Evolutionary conservation across 208 protist genomes (phyloP), one percentile per base, ranked within the genome.

Genomic region (Phytomonas sp.): DNA sequence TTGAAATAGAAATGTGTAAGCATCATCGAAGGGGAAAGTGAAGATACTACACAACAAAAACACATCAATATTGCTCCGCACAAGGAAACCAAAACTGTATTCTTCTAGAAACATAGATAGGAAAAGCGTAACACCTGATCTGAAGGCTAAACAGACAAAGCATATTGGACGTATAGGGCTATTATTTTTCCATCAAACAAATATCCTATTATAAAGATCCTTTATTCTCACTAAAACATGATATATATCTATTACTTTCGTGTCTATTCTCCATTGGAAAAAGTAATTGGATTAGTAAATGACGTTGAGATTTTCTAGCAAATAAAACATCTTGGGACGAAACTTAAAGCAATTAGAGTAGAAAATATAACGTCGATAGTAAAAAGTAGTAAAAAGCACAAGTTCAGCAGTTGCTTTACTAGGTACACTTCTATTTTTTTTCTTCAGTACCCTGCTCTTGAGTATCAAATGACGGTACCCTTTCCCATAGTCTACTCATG

Each of bases 361-460:
- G 4, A 51, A 51, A 51, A 17, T 51, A 51, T 23, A 51, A 51
- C 20, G 20, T 15, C 20, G 40, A 51, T 6, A 51, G 13, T 2
- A 64, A 64, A 64, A 40, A 64, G 36, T n/a, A 17, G 3, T 20
- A 64, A 62, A 64, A 64, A 64, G 13, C 36, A 64, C 23, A 23
- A 64, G 23, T 64, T 43, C 31, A 64, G 13, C 60, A 23, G 7
- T 43, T 64, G 31, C 60, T 4, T 9, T 43, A 43, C 60, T 20
- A 6, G 3, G 20, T 64, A 20, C 3, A 17, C 60, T 43, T 17
- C 36, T 17, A 4, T 64, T 64, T 64, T 2, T 43, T 64, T 20
- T 43, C 32, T 13, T 64, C 7, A 64, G 31, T 64, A 2, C 23
- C 13, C 36, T 20, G 60, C 23, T 64, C 13, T 34, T 23, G 23